These are phyloP conservation scores for Plasmodium inui DNA, from an alignment of 169 alveolate genomes.

Conservation along the genomic window DNA sequence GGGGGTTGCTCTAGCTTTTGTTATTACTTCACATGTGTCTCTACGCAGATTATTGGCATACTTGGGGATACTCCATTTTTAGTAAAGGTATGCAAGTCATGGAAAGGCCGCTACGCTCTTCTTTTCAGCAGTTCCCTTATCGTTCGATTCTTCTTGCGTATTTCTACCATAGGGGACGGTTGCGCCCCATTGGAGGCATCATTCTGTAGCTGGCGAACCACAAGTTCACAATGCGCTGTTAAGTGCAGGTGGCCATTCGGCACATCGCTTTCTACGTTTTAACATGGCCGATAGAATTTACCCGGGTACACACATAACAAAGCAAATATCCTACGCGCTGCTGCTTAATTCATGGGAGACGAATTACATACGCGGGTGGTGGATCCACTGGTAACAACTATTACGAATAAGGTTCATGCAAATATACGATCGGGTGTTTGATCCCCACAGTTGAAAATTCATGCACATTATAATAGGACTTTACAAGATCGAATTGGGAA, in stretches of 20 bases:
- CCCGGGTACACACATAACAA: not conserved
- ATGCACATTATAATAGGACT: not conserved
- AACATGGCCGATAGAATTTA: not conserved
- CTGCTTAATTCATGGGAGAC: not conserved
- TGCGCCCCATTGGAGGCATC: not conserved
- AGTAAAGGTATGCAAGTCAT: not conserved
- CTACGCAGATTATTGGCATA: not conserved
- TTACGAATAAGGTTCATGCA: not conserved
- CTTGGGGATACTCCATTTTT: not conserved
- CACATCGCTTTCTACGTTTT: not conserved
- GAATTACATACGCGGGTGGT: not conserved
- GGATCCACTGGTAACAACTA: not conserved
- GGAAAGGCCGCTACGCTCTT: not conserved
- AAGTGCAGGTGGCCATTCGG: not conserved
- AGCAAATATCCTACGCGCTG: not conserved
- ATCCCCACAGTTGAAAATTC: slow-evolving; percentile 2
- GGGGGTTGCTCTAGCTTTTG: not conserved
- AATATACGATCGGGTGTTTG: not conserved
- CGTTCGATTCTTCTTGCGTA: not conserved
- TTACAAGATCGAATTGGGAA: not conserved
- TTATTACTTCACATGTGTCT: not conserved
- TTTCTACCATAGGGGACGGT: not conserved
- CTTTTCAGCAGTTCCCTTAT: not conserved
- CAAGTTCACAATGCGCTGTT: not conserved
- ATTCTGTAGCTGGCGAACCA: not conserved